Conservation (phyloP, 1,139 yeast genomes). For the Pichia sp. region DNA sequence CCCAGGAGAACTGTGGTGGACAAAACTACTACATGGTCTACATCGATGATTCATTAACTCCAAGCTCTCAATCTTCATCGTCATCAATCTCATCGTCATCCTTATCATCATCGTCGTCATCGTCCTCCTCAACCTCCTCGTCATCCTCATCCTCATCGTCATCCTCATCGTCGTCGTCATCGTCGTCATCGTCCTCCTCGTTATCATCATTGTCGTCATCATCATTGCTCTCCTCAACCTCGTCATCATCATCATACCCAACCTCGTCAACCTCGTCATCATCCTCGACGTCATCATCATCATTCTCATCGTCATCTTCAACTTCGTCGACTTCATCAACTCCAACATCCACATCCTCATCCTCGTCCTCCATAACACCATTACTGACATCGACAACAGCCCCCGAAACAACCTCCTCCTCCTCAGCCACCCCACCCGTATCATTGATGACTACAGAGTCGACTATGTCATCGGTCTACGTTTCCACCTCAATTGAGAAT, state of each 20-base stretch:
- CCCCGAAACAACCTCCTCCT: neutral
- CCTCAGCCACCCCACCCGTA: neutral
- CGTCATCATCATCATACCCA: conserved; percentile 15
- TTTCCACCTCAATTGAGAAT: conserved; percentile 27
- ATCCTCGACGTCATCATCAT: conserved; percentile 20
- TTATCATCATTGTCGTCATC: conserved; percentile 20
- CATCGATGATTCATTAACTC: conserved; percentile 30
- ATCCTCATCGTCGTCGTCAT: conserved; percentile 13
- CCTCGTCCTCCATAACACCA: neutral
- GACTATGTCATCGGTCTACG: conserved; percentile 18
- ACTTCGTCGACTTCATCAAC: conserved; percentile 14
- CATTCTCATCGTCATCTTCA: conserved; percentile 11
- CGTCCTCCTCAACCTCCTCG: conserved; percentile 20
- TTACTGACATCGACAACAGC: conserved; percentile 4
- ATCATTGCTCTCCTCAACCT: conserved; percentile 23
- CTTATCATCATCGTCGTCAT: conserved; percentile 19
- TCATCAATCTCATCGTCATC: conserved; percentile 19
- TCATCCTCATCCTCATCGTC: conserved; percentile 22
- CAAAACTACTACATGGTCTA: conserved; percentile 46
- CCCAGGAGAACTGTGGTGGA: conserved; percentile 63
- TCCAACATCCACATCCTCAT: conserved; percentile 18
- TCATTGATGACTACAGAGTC: conserved; percentile 1
- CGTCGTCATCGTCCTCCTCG: conserved; percentile 16
- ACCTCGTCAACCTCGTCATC: conserved; percentile 9
- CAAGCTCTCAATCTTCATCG: conserved; percentile 15